Evolutionary conservation across 495 filamentous ascomycete species (phyloP).

Genomic region (Neurospora africana): DNA sequence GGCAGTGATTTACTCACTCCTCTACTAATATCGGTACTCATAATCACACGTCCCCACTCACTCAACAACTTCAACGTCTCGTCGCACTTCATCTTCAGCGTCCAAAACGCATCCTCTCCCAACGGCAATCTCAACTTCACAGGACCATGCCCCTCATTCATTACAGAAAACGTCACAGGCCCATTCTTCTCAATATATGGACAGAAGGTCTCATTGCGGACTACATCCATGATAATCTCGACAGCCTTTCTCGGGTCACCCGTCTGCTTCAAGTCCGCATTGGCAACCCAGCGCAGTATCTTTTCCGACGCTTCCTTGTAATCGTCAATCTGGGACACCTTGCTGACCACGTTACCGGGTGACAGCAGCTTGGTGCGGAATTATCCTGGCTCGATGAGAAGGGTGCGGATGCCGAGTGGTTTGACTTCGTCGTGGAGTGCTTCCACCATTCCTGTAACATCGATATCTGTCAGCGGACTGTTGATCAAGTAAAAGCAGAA

Average conservation of each 20-base stretch:
- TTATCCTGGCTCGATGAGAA: slow-evolving; percentile 14
- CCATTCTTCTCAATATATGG: background rate
- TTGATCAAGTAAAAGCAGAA: background rate
- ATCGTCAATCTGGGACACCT: slow-evolving; percentile 6
- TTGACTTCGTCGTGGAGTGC: slow-evolving; percentile 10
- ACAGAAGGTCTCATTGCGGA: slow-evolving; percentile 9
- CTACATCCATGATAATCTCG: slow-evolving; percentile 9
- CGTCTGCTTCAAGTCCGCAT: background rate
- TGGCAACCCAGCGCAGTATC: background rate
- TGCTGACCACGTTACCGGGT: background rate
- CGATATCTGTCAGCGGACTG: background rate
- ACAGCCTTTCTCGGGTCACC: slow-evolving; percentile 13
- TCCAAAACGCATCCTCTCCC: slow-evolving; percentile 5
- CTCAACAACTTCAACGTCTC: slow-evolving; percentile 7
- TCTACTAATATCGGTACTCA: background rate
- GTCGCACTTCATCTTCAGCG: slow-evolving; percentile 10
- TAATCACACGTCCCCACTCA: slow-evolving; percentile 10
- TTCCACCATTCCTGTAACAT: slow-evolving; percentile 14
- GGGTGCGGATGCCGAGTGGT: slow-evolving; percentile 6
- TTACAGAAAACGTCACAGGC: slow-evolving; percentile 8
- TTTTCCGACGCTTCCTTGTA: slow-evolving; percentile 8
- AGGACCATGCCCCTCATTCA: background rate
- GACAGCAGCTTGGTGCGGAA: slow-evolving; percentile 8
- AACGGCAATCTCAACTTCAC: background rate
- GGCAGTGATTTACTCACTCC: background rate